Base-by-base conservation (phyloP, 1,284 basidiomycete species). In the Moniliella sp. region DNA sequence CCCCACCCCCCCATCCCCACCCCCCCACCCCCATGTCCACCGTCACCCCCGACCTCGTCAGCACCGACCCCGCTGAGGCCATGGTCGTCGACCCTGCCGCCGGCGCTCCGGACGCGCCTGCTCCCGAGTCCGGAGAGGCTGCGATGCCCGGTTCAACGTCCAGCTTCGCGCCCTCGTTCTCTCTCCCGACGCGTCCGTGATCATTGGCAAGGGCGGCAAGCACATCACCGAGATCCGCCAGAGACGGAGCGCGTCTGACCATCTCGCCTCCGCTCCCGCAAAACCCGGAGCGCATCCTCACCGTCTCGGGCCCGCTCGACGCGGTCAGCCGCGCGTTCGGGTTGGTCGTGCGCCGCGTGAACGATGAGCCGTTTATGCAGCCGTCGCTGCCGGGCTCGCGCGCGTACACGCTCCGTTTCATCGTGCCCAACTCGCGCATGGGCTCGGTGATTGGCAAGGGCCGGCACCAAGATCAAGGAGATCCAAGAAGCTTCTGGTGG, bases 401-500 rank as follows among this genome's bases (percentile, higher is more conserved):
- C 37, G 86, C 91, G 15, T 88, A 94, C 35, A 97, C 88, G 16
- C 94, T 99, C 68, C 91, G 94, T 64, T 62, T 48, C 37, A 94
- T 97, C 74, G 88, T 99, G 33, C 91, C 88, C 46, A 93, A 97
- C 65, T 88, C 84, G 11, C 77, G 88, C 39, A 99, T 99, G 88
- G 88, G 88, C 23, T 91, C 83, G 19, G 83, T 99, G 39, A 99
- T 99, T 53, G 88, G 88, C 40, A 93, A 91, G 62, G 78, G 77
- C n/a, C 43, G 88, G 88, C 16, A 76, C 76, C 34, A 97, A 97
- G 65, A 99, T 99, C 64, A 97, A 94, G 66, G 88, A 99, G 65
- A 99, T 99, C 50, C 88, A 99, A 62, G 88, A 99, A 56, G 88
- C 91, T 10, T 86, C 80, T 43, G 88, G 88, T 23, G 91, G n/a